Conservation (phyloP, 2,329 filamentous ascomycete species). For the Elsinoe fawcettii region DNA sequence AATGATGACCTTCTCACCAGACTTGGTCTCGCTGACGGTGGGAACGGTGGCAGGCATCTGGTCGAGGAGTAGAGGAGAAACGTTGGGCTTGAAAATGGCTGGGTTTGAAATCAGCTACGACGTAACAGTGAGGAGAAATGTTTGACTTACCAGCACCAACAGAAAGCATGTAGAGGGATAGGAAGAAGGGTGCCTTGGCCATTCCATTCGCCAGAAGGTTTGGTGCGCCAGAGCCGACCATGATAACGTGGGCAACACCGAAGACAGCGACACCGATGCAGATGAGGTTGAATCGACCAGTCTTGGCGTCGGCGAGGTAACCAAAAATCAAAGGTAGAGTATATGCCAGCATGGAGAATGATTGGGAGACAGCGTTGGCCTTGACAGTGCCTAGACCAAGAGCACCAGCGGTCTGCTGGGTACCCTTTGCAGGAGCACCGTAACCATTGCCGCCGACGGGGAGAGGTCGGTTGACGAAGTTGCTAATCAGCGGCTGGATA, state of each 20-base stretch:
- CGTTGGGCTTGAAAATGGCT: slow-evolving; percentile 67
- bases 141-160: slow-evolving; percentile 29
- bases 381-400: slow-evolving; percentile 50
- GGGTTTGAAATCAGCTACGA: slow-evolving; percentile 34
- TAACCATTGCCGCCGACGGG: slow-evolving; percentile 37
- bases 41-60: slow-evolving; percentile 36
- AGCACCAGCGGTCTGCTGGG: slow-evolving; percentile 44
- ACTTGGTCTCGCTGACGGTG: slow-evolving; percentile 31
- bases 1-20: slow-evolving; percentile 39
- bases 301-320: slow-evolving; percentile 40
- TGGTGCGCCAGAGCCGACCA: slow-evolving; percentile 24
- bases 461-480: slow-evolving; percentile 55
- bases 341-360: slow-evolving; percentile 52
- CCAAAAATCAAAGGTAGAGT: slow-evolving; percentile 44
- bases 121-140: slow-evolving; percentile 22
- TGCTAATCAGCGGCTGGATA: slow-evolving; percentile 48
- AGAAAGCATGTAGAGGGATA: slow-evolving; percentile 36
- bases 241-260: slow-evolving; percentile 31
- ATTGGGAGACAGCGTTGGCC: slow-evolving; percentile 46
- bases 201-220: slow-evolving; percentile 28
- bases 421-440: slow-evolving; percentile 27
- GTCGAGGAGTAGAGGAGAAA: slow-evolving; percentile 44
- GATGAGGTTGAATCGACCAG: slow-evolving; percentile 36
- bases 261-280: slow-evolving; percentile 34
- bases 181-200: slow-evolving; percentile 33